Evolutionary conservation across 495 filamentous ascomycete genomes (phyloP), one percentile per base, ranked within the genome.

Genomic region (Lineolata rhizophorae): DNA sequence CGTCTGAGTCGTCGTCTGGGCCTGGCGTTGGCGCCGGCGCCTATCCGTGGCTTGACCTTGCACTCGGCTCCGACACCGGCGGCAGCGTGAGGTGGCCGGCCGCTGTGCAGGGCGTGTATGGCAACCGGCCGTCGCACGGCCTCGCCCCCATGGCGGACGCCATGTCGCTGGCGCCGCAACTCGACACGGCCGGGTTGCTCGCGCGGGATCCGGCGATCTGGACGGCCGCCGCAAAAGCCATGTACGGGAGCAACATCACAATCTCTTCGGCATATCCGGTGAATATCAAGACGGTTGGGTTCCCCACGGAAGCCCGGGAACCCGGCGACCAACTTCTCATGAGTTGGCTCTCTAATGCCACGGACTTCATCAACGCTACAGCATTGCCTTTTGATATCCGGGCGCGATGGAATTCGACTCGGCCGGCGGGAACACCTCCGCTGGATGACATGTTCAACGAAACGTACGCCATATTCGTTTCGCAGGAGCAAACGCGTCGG

Each of bases 51-150:
- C 38, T 54, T 13, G 48, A 54, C 29, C 29, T 54, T 3, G 40
- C 47, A 2, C 35, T 54, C 13, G 49, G 47, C 5, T 45, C 42
- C 11, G 51, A 52, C 27, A 54, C 63, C 0, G 63, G 60, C 3
- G 56, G 53, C 0, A 56, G 51, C 24, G 58, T 65, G 29, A 47
- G 63, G 5, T 49, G 53, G 2, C 64, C 63, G 0, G 53, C 56
- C 0, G 50, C 56, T 9, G 55, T 57, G 0, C 50, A 58, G 29
- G 64, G 64, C 0, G 40, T 58, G 2, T 67, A 51, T 38, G 62
- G 59, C 16, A 64, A 62, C 38, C 49, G 60, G 2, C 61, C 58
- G 0, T 57, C 50, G n/a, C 56, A 60, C 34, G 62, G 53, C 1
- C 37, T 62, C 18, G 57, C 66, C 13, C 35, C 32, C 0, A 40